Conservation (phyloP, 169 alveolate species). For the Cryptosporidium meleagridis region DNA sequence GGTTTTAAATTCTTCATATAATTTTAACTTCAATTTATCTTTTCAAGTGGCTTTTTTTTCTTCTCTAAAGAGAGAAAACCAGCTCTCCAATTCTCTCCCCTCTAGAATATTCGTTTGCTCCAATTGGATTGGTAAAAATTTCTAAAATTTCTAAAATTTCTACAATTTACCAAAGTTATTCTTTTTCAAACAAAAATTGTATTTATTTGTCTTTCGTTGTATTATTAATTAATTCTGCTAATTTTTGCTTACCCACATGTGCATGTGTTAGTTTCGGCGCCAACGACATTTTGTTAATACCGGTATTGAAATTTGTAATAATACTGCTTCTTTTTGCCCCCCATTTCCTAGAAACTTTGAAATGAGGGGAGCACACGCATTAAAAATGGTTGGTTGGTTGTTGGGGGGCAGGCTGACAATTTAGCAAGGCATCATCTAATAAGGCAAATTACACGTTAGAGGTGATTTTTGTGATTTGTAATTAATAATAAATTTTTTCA, state of each 20-base stretch:
- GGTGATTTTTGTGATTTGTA: not conserved
- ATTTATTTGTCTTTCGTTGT: not conserved
- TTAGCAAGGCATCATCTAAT: not conserved
- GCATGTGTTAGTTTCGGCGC: conserved; percentile 66
- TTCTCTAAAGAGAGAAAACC: conserved; percentile 8
- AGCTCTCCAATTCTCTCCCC: not conserved
- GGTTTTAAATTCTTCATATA: conserved; percentile 47
- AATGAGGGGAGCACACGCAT: not conserved
- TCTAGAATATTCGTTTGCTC: not conserved
- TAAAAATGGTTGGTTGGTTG: not conserved
- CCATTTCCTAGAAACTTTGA: not conserved
- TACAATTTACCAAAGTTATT: not conserved
- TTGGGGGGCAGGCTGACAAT: not conserved
- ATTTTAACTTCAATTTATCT: not conserved
- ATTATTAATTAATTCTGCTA: not conserved
- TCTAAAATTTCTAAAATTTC: not conserved
- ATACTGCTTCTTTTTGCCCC: conserved; percentile 20
- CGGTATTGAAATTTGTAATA: conserved; percentile 34
- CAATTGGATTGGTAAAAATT: not conserved
- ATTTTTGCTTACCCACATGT: conserved; percentile 59
- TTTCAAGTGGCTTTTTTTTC: not conserved
- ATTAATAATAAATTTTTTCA: not conserved
- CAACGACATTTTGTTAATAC: conserved; percentile 33
- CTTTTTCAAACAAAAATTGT: not conserved
- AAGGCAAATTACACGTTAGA: not conserved